Base-by-base conservation (phyloP, 768 basidiomycete species). In the Boletus rufocinnamomeus region DNA sequence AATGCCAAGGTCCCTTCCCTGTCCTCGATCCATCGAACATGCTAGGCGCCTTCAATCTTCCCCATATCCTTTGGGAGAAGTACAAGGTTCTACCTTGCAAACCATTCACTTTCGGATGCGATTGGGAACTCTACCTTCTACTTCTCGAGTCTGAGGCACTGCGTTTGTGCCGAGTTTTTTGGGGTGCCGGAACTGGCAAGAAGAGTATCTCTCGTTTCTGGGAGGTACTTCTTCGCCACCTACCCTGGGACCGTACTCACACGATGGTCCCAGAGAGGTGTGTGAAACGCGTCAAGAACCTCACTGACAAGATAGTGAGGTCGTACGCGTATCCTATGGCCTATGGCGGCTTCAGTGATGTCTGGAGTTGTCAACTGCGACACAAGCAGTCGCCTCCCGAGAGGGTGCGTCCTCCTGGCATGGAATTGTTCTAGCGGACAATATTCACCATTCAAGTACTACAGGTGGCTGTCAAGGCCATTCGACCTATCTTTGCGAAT, bases 331-430 rank as follows among this genome's bases (percentile, higher is more conserved):
- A 71, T 55, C 72, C 72, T 32, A 57, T 32, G 0, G 72, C 70
- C 0, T 58, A 64, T 40, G 70, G 70, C 1, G 72, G 70, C 25
- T 72, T 74, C 58, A 74, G 70, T 19, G 70, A 71, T 3, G 45
- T 71, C 52, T 71, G 72, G 70, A 38, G 53, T 6, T 74, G 72
- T 23, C n/a, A 37, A 19, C 41, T 65, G 30, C 43, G 9, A 38
- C 0, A 2, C 34, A 19, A n/a, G 14, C 47, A 35, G 2, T 32
- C 5, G 38, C 54, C 56, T 52, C 43, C 46, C 6, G 0, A 45
- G 32, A 63, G 32, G 57, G 68, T 72, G 7, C 16, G 69, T 58
- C 28, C 21, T 54, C 23, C 1, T 19, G 14, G 6, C n/a, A 9
- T 19, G 34, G 2, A 41, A 27, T 46, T 14, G 5, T 38, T 47